Conservation (phyloP, 768 basidiomycete genomes). For the Omphalotus guepiniiformis region DNA sequence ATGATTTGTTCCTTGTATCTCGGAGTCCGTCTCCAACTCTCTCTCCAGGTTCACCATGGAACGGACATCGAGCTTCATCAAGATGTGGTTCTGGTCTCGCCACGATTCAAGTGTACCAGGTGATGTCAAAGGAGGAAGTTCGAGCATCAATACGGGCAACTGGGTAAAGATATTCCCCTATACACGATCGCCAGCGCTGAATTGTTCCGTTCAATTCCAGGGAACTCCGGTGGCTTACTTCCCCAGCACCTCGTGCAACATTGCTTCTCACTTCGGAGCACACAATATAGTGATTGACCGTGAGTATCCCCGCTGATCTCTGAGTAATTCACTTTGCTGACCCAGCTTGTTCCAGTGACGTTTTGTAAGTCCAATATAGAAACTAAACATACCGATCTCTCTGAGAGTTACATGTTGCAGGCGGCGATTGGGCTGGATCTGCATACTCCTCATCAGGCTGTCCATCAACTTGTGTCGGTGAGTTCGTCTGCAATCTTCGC, state of each 20-base stretch:
- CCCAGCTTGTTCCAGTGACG: constrained; percentile 33
- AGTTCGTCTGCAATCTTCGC: constrained; percentile 17
- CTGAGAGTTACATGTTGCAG: constrained; percentile 28
- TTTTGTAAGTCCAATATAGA: constrained; percentile 46
- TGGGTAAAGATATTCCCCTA: constrained; percentile 23
- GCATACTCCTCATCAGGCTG: constrained; percentile 46
- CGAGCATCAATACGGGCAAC: constrained; percentile 17
- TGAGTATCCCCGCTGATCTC: background rate
- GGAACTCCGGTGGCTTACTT: constrained; percentile 29
- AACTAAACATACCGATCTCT: background rate
- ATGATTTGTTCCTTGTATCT: background rate
- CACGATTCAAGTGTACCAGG: constrained; percentile 18
- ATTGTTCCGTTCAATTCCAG: constrained; percentile 11
- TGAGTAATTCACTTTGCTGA: background rate
- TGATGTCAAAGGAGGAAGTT: constrained; percentile 19
- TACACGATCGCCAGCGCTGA: background rate
- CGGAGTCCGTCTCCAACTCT: constrained; percentile 5
- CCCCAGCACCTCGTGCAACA: constrained; percentile 30
- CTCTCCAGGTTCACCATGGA: constrained; percentile 38
- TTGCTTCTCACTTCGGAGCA: constrained; percentile 28
- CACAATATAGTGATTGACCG: constrained; percentile 32
- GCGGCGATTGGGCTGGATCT: constrained; percentile 56
- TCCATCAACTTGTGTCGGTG: constrained; percentile 49
- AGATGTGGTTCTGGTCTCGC: constrained; percentile 43
- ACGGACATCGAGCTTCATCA: constrained; percentile 28